Evolutionary conservation across 23 red algal species (phyloP).

Genomic region (Gracilaria gracilis): DNA sequence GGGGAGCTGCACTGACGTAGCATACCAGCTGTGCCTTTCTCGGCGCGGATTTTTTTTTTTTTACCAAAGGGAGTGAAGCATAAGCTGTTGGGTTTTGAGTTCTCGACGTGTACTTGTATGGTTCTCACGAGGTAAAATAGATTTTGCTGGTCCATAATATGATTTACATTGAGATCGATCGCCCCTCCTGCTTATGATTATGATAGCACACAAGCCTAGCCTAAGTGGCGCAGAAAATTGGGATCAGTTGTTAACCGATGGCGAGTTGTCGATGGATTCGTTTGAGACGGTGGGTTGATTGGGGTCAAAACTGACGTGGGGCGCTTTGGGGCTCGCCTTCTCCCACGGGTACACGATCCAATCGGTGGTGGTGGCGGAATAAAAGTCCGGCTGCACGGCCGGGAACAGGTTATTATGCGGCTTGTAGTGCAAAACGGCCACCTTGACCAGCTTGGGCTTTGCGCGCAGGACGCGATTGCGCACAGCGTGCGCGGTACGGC

Average conservation of each 20-base stretch:
- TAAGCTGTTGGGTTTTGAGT: background rate
- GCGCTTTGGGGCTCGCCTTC: constrained; percentile 34
- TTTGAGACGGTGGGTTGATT: background rate
- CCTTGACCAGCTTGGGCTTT: constrained; percentile 59
- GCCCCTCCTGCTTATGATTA: too few species aligned
- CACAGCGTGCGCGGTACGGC: constrained; percentile 85
- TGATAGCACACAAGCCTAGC: too few species aligned
- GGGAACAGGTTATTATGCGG: constrained; percentile 69
- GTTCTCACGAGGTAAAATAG: constrained; percentile 15
- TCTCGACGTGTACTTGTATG: constrained; percentile 8
- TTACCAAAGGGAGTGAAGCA: background rate
- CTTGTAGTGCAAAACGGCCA: constrained; percentile 94
- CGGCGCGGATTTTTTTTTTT: background rate
- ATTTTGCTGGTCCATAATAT: too few species aligned
- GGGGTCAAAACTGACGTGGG: constrained; percentile 15
- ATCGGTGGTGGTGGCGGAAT: constrained; percentile 48
- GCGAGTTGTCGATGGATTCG: background rate
- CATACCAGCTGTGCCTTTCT: background rate
- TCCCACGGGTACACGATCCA: constrained; percentile 99
- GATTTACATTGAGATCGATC: too few species aligned
- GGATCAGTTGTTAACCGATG: background rate
- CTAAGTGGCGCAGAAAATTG: too few species aligned
- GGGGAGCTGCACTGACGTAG: background rate
- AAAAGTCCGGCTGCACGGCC: constrained; percentile 81
- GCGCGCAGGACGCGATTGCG: constrained; percentile 69